Evolutionary conservation across 73 alveolate species (phyloP).

Genomic region (Paramecium pentaurelia): DNA sequence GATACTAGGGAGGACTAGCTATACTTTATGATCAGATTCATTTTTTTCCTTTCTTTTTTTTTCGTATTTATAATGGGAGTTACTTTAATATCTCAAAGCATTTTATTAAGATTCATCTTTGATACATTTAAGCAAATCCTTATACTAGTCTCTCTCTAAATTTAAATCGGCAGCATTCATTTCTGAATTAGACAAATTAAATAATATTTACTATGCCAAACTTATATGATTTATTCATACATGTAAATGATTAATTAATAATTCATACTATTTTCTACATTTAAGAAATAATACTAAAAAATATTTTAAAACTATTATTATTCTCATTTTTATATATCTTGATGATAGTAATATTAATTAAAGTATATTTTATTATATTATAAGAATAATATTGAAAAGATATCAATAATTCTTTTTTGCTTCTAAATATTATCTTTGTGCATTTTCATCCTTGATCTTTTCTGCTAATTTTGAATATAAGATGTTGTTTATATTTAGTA

Average conservation of each 20-base stretch:
- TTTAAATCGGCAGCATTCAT: background rate
- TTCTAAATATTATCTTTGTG: background rate
- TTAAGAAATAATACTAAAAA: background rate
- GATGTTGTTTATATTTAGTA: background rate
- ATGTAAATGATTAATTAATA: background rate
- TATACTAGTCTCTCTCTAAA: background rate
- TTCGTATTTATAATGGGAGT: background rate
- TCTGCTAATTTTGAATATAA: background rate
- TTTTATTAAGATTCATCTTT: slow-evolving; percentile 3
- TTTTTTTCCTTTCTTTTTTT: background rate
- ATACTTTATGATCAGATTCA: background rate
- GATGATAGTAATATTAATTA: background rate
- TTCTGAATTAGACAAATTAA: background rate
- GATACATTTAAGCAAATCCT: background rate
- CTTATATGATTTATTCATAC: background rate
- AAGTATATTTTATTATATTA: background rate
- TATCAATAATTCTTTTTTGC: background rate
- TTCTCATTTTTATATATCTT: background rate
- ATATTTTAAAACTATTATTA: background rate
- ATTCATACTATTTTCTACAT: background rate
- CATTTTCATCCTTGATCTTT: background rate
- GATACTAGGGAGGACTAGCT: background rate
- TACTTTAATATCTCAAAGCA: background rate
- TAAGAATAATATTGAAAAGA: background rate
- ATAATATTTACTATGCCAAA: background rate